Percentiles rank a stretch among this genome's conserved stretches.
Conservation (phyloP, 306 rosid genomes). For the Cucurbita pepo region DNA sequence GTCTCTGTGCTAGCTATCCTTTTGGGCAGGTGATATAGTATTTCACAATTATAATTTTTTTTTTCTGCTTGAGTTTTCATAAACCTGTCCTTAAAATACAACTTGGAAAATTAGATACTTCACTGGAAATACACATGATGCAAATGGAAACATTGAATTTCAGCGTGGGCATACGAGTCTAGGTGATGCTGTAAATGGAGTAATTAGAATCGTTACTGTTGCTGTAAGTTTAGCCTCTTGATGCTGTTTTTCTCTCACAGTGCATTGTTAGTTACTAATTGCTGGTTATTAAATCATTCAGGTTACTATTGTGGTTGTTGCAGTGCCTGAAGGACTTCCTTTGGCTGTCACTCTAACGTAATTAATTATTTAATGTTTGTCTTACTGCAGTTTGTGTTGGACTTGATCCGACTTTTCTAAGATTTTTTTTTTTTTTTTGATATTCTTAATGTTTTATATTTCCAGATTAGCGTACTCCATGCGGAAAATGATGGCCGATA, state of each 20-base stretch:
- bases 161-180: constrained; percentile 35
- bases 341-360: constrained; percentile 97
- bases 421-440: not conserved
- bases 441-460: not conserved
- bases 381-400: not conserved
- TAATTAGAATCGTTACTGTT: constrained; percentile 69
- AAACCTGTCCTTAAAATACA: constrained; percentile 6
- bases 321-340: constrained; percentile 98
- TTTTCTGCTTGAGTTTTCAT: not conserved
- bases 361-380: constrained; percentile 10
- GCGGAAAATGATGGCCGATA: constrained; percentile 99
- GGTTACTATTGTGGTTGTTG: constrained; percentile 99
- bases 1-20: constrained; percentile 62
- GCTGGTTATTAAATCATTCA: constrained; percentile 32
- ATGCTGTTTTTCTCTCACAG: not conserved
- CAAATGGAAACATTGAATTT: constrained; percentile 34
- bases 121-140: constrained; percentile 40
- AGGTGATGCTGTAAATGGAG: constrained; percentile 40
- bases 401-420: not conserved
- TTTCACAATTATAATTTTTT: not conserved
- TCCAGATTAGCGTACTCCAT: constrained; percentile 88
- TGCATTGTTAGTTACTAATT: not conserved
- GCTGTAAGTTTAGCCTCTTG: constrained; percentile 55
- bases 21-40: constrained; percentile 46
- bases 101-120: constrained; percentile 51